Percentiles rank a stretch among this genome's conserved stretches.
phyloP scores from a whole-genome alignment of 1,284 basidiomycete genomes.

The Quambalaria eucalypti region DNA sequence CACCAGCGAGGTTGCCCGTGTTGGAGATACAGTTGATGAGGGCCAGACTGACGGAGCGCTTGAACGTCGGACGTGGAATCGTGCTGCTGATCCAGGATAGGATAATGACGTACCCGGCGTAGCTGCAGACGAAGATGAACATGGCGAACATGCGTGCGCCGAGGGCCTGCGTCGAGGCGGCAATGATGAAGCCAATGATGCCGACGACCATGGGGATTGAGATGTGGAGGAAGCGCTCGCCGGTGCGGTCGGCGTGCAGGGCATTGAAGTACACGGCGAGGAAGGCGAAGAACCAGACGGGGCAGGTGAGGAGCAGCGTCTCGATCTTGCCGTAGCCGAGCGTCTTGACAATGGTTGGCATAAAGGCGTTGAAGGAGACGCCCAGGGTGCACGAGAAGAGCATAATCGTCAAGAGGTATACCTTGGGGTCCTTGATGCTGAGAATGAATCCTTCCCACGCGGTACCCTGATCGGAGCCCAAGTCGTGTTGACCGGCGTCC shows the following conservation, averaged over 20 bases:
- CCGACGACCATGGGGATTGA: conserved; percentile 11
- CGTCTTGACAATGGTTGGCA: conserved; percentile 38
- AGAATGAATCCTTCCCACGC: conserved; percentile 42
- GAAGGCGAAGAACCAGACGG: conserved; percentile 29
- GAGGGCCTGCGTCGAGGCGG: conserved; percentile 12
- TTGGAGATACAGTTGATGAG: conserved; percentile 49
- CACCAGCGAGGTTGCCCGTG: conserved; percentile 49
- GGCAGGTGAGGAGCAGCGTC: conserved; percentile 2
- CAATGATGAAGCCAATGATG: conserved; percentile 35
- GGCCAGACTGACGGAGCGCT: conserved; percentile 24
- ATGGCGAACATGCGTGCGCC: conserved; percentile 26
- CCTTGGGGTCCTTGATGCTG: conserved; percentile 22
- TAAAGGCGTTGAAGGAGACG: conserved; percentile 39
- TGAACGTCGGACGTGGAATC: conserved; percentile 26
- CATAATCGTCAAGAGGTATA: conserved; percentile 25
- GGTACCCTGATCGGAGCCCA: conserved; percentile 16
- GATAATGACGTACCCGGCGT: conserved; percentile 25
- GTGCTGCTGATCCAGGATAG: conserved; percentile 27
- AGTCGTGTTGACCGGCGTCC: conserved; percentile 55
- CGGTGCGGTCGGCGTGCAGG: conserved; percentile 23
- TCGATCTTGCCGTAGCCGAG: conserved; percentile 20
- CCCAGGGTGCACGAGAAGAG: conserved; percentile 1
- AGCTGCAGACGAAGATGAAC: conserved; percentile 23
- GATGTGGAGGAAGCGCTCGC: conserved; percentile 25
- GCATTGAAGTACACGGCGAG: conserved; percentile 25